These are phyloP conservation scores for Tuber aestivum DNA, from an alignment of 495 filamentous ascomycete species.

Conservation along the genomic window DNA sequence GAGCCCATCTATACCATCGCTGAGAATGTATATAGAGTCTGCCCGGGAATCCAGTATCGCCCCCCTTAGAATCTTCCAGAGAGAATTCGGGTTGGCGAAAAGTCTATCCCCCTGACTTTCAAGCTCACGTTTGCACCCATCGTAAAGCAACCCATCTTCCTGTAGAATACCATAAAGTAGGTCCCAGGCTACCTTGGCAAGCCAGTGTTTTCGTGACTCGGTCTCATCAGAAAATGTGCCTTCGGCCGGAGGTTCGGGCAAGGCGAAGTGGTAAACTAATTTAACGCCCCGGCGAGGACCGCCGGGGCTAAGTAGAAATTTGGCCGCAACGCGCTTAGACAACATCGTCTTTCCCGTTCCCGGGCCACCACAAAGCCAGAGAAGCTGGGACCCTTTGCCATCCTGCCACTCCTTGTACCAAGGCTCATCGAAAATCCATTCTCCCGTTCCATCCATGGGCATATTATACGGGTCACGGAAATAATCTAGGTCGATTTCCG, in stretches of 20 bases:
- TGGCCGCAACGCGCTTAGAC: background rate
- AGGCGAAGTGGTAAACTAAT: background rate
- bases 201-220: background rate
- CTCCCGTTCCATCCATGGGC: background rate
- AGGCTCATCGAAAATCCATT: background rate
- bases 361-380: no score
- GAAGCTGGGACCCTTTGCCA: no score
- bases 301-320: conserved; percentile 11
- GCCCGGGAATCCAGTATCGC: background rate
- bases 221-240: background rate
- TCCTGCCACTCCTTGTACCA: background rate
- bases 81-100: background rate
- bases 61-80: background rate
- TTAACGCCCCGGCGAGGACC: conserved; percentile 13
- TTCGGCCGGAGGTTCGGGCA: background rate
- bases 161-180: background rate
- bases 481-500: background rate
- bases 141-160: background rate
- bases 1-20: background rate
- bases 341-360: no score
- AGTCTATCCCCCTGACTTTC: background rate
- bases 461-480: background rate
- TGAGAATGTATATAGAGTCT: background rate
- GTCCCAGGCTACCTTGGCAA: background rate
- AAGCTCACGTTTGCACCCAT: background rate